Percentiles rank a stretch among this genome's conserved stretches.
Conservation (phyloP, 441 rosid genomes). For the Populus hybrid region DNA sequence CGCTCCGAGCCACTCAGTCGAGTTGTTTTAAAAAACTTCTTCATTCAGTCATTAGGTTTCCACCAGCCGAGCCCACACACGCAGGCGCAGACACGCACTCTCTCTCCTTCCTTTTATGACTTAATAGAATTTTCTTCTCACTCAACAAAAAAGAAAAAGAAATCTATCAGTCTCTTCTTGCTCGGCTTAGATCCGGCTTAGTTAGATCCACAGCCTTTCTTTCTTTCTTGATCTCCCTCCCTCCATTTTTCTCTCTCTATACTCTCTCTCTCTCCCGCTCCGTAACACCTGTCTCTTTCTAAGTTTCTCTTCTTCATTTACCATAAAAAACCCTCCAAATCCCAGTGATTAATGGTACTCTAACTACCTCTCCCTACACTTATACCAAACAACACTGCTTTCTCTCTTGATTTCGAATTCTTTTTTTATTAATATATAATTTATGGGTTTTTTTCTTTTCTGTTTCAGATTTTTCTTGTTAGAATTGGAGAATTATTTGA, state of each 20-base stretch:
- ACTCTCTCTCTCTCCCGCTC: not conserved
- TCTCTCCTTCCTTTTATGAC: not conserved
- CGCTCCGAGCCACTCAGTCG: not conserved
- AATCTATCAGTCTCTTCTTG: conserved; percentile 8
- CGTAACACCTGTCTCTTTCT: not conserved
- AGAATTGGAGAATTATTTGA: not conserved
- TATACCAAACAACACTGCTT: not conserved
- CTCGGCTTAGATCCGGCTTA: conserved; percentile 77
- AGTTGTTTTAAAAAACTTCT: not conserved
- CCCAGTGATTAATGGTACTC: not conserved
- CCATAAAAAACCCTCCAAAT: not conserved
- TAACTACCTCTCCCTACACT: not conserved
- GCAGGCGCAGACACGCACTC: conserved; percentile 1
- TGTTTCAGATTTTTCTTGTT: conserved; percentile 9
- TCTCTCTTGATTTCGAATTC: not conserved
- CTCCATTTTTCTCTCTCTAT: conserved; percentile 37
- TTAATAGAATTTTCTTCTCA: not conserved
- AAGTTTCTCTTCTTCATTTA: not conserved
- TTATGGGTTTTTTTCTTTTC: not conserved
- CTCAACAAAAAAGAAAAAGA: not conserved
- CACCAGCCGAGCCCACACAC: conserved; percentile 11
- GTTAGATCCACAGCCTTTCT: conserved; percentile 34
- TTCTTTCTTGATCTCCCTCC: conserved; percentile 25
- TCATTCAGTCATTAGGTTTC: not conserved
- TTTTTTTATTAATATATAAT: not conserved